phyloP scores from a whole-genome alignment of 495 filamentous ascomycete species.

The Chaetomium cochliodes region DNA sequence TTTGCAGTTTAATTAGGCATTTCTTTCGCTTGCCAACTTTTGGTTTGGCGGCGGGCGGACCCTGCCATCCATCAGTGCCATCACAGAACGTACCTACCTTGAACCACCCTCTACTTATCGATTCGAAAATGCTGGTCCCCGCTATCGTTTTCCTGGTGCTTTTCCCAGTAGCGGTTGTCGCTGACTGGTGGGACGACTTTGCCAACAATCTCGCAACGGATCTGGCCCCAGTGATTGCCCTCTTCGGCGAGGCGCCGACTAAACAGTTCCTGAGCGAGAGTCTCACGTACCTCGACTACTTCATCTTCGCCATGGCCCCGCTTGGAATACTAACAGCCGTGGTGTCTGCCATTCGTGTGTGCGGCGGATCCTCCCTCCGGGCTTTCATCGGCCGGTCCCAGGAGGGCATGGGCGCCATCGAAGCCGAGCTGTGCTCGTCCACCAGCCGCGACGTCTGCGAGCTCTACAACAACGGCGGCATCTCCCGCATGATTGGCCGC shows the following conservation, averaged over 20 bases:
- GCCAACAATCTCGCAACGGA: constrained; percentile 51
- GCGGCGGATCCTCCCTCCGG: constrained; percentile 44
- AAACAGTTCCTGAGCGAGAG: constrained; percentile 55
- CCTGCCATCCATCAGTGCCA: too few species aligned
- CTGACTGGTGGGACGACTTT: constrained; percentile 37
- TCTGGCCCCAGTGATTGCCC: constrained; percentile 39
- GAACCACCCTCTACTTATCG: too few species aligned
- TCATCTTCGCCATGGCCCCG: constrained; percentile 51
- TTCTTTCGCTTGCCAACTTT: too few species aligned
- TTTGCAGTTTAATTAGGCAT: too few species aligned
- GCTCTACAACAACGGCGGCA: constrained; percentile 46
- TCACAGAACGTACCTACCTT: too few species aligned
- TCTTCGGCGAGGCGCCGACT: constrained; percentile 52
- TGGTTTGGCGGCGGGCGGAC: too few species aligned
- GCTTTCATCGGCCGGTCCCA: constrained; percentile 50
- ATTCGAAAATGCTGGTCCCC: too few species aligned
- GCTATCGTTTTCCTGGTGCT: too few species aligned
- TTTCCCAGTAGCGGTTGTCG: too few species aligned
- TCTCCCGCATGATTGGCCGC: constrained; percentile 32
- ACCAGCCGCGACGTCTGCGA: constrained; percentile 41
- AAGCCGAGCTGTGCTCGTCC: constrained; percentile 39
- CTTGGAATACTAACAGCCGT: constrained; percentile 52
- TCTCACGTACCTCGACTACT: constrained; percentile 40
- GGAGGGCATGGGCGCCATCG: constrained; percentile 40
- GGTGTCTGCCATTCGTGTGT: constrained; percentile 50